Evolutionary conservation across 495 filamentous ascomycete species (phyloP), one percentile per base, ranked within the genome.

Genomic region (Penicillium ucsense): DNA sequence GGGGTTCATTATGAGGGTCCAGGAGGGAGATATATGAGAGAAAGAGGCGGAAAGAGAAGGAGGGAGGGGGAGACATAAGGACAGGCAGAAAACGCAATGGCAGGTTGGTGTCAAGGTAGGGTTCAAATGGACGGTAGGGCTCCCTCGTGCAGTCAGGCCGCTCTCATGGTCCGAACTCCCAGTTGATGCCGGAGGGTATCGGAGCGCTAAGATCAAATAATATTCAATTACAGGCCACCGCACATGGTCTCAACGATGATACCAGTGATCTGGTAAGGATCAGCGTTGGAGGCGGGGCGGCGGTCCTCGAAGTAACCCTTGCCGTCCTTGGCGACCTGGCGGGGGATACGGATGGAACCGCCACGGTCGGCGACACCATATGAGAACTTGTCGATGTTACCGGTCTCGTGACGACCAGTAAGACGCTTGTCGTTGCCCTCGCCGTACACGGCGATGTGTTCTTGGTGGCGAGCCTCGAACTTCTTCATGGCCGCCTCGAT

Each of bases 251-350:
- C 84, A 67, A 90, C 86, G 61, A 94, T 85, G 64, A 95, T 92
- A 62, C 86, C 86, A 50, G 88, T 94, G 63, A 95, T 89, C 73
- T 89, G 90, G 75, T 98, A 98, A 29, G 92, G 92, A 71, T 94
- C 89, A 53, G 83, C 92, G 65, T 98, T 98, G 62, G 84, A 90
- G 38, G 92, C 92, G 39, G 92, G 92, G 57, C 92, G 79, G 63
- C 92, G 82, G 59, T 98, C 92, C 76, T 98, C 92, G 54, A 98
- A 96, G 80, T 98, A 98, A 56, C 92, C 92, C 74, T 87, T 94
- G 69, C 89, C 89, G 67, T 95, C 89, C 67, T 88, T 88, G 45
- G 85, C 92, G 64, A 76, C 79, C 58, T 88, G 84, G 60, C 92
- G 82, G 56, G 94, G 94, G 53, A 98, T 90, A 77, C 92, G 89